Conservation (phyloP, 139 green algal genomes). For the Micractinium conductrix region DNA sequence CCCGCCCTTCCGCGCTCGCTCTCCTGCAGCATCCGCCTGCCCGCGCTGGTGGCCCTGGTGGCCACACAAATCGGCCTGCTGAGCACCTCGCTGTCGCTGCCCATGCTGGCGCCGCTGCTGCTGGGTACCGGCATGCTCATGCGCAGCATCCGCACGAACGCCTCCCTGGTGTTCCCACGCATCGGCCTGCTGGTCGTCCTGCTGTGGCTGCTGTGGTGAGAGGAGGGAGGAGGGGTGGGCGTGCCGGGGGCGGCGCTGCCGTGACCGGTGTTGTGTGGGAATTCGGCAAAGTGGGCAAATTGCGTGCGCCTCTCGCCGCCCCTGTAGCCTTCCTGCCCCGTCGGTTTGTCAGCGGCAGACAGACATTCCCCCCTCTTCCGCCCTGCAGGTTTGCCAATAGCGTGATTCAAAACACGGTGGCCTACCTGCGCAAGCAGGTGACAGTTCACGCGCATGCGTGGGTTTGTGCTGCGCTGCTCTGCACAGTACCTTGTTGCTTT, state of each 20-base stretch:
- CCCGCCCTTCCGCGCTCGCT: conserved; percentile 50
- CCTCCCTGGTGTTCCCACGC: conserved; percentile 75
- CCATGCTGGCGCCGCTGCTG: conserved; percentile 85
- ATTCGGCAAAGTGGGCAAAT: no score
- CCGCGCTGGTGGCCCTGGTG: conserved; percentile 65
- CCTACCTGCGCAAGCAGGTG: conserved; percentile 64
- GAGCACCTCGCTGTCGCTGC: conserved; percentile 70
- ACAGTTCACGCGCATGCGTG: no score
- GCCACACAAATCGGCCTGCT: conserved; percentile 64
- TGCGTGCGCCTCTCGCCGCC: no score
- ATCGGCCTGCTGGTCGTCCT: conserved; percentile 74
- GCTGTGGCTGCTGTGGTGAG: conserved; percentile 81
- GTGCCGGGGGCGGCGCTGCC: no score
- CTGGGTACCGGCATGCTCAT: conserved; percentile 84
- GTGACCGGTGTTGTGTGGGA: no score
- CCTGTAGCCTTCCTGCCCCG: no score
- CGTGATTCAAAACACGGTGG: conserved; percentile 71
- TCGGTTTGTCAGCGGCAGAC: no score
- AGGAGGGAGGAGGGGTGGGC: no score
- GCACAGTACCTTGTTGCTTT: no score
- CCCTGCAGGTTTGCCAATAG: conserved; percentile 80
- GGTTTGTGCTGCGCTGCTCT: no score
- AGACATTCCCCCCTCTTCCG: no score
- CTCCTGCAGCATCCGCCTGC: conserved; percentile 54
- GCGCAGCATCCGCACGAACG: conserved; percentile 74